A percentile compares a stretch with the other conserved stretches of the same genome.
phyloP scores from a whole-genome alignment of 352 stramenopile species.

The Globisporangium cystogenes region DNA sequence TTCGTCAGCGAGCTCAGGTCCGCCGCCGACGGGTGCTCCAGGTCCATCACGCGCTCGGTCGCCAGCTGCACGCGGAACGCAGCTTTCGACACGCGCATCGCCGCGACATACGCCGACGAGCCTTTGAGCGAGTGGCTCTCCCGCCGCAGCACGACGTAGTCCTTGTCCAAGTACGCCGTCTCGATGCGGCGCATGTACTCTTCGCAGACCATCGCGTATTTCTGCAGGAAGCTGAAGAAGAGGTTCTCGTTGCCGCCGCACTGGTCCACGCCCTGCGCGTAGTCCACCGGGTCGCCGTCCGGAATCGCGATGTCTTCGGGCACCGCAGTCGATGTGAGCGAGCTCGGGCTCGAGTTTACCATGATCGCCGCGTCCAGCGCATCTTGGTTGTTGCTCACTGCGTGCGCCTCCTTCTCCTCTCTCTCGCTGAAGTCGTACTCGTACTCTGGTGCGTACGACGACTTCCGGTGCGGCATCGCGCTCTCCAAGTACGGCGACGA shows the following conservation, averaged over 20 bases:
- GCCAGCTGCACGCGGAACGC: constrained; percentile 76
- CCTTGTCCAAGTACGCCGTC: constrained; percentile 33
- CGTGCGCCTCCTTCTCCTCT: neutral
- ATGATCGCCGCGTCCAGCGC: constrained; percentile 22
- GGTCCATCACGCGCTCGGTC: constrained; percentile 73
- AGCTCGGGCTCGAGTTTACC: constrained; percentile 28
- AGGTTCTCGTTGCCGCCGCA: constrained; percentile 76
- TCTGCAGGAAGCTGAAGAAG: constrained; percentile 80
- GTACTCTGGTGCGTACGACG: constrained; percentile 9
- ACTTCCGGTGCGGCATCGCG: constrained; percentile 4
- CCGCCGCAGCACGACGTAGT: constrained; percentile 62
- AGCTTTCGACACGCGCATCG: constrained; percentile 77
- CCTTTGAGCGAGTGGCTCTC: constrained; percentile 86
- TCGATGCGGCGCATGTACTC: constrained; percentile 79
- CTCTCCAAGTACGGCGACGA: constrained; percentile 10
- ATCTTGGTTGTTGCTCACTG: constrained; percentile 12
- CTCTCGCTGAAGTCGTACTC: constrained; percentile 6
- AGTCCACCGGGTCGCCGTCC: constrained; percentile 75
- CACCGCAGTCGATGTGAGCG: constrained; percentile 36
- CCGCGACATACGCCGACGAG: constrained; percentile 81
- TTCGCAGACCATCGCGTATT: constrained; percentile 66
- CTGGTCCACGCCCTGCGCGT: constrained; percentile 72
- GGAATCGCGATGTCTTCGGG: constrained; percentile 73
- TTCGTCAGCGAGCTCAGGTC: constrained; percentile 32
- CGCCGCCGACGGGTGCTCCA: constrained; percentile 22